A percentile compares a stretch with the other conserved stretches of the same genome.
Conservation (phyloP, 306 rosid genomes). For the peach (Prunus persica) region Prunus_persica_NCBIv2 NC_034012.1:4236001-4236500, state of each 20-base stretch:
- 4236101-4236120: neutral
- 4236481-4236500: conserved; percentile 26
- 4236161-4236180: neutral
- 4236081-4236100: neutral
- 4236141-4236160: neutral
- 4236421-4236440: neutral
- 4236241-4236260: neutral
- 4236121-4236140: conserved; percentile 2
- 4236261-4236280: neutral
- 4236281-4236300: neutral
- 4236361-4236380: neutral
- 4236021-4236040: neutral
- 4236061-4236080: neutral
- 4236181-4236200: neutral
- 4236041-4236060: neutral
- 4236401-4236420: neutral
- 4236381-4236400: neutral
- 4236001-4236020: neutral
- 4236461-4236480: conserved; percentile 17
- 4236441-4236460: conserved; percentile 4
- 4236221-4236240: neutral
- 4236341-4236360: neutral
- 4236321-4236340: neutral
- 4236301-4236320: neutral
- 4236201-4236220: neutral